Conservation (phyloP, 164 flowering plant genomes). For the Echeveria elegans region DNA sequence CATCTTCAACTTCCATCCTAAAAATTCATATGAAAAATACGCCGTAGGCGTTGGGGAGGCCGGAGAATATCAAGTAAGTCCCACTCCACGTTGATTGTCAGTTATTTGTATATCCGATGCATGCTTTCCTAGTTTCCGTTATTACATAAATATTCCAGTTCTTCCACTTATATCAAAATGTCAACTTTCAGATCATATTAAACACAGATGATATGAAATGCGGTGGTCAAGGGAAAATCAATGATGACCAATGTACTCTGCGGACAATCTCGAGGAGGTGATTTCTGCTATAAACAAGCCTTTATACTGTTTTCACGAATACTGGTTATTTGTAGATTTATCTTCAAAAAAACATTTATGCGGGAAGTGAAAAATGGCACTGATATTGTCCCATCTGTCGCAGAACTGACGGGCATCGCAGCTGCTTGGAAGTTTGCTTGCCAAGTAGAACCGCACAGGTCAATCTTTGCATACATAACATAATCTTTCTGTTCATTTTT, state of each 20-base stretch:
- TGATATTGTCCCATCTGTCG: background rate
- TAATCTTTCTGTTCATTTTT: background rate
- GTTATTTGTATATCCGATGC: no score
- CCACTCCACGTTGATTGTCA: no score
- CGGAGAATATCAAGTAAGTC: constrained; percentile 89
- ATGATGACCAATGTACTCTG: constrained; percentile 35
- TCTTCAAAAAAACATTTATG: no score
- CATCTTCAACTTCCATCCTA: constrained; percentile 83
- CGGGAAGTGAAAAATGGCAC: background rate
- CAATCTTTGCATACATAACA: constrained; percentile 11
- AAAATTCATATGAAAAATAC: constrained; percentile 53
- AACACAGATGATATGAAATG: constrained; percentile 74
- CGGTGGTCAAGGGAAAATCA: constrained; percentile 63
- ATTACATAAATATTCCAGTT: background rate
- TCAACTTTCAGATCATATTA: constrained; percentile 42
- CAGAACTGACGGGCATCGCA: constrained; percentile 62
- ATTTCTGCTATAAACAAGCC: background rate
- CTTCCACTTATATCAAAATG: background rate
- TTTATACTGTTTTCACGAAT: background rate
- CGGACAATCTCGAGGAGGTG: constrained; percentile 57
- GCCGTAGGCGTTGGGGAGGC: constrained; percentile 88
- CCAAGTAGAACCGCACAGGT: constrained; percentile 91
- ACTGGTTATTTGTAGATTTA: background rate
- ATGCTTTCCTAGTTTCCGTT: background rate
- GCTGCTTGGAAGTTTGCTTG: constrained; percentile 61